Conservation (phyloP, 108 stramenopile species). For the Seminavis robusta region DNA sequence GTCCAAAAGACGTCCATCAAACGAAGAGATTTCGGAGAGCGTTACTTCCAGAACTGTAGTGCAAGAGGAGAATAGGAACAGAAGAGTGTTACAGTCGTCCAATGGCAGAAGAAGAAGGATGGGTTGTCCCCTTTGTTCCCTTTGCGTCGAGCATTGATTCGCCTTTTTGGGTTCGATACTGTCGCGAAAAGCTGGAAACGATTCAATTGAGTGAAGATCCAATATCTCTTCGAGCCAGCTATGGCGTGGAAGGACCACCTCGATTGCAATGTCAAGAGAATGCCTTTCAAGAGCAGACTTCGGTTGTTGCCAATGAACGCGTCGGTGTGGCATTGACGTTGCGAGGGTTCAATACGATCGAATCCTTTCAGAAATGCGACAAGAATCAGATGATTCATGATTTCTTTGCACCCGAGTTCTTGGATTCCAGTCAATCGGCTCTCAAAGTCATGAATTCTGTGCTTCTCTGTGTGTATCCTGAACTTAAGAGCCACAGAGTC, state of each 20-base stretch:
- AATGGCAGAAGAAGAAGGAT: too few relatives aligned
- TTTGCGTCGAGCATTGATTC: slow-evolving; percentile 75
- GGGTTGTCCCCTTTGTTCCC: slow-evolving; percentile 66
- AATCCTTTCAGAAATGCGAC: slow-evolving; percentile 63
- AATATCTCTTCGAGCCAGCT: slow-evolving; percentile 42
- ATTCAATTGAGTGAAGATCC: slow-evolving; percentile 67
- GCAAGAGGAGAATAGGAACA: too few relatives aligned
- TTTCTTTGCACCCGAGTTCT: slow-evolving; percentile 20
- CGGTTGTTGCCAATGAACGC: slow-evolving; percentile 17
- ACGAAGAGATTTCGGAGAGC: too few relatives aligned
- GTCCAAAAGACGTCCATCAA: too few relatives aligned
- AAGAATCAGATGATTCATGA: slow-evolving; percentile 69
- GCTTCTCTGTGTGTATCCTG: slow-evolving; percentile 55
- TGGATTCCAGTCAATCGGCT: slow-evolving; percentile 19
- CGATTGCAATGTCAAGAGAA: slow-evolving; percentile 50
- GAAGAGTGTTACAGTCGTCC: too few relatives aligned
- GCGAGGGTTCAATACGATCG: slow-evolving; percentile 67
- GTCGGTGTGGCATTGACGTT: slow-evolving; percentile 30
- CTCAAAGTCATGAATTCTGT: slow-evolving; percentile 30
- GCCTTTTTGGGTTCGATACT: slow-evolving; percentile 82
- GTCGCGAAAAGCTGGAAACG: slow-evolving; percentile 62
- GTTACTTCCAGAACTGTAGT: too few relatives aligned
- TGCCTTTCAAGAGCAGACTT: slow-evolving; percentile 5
- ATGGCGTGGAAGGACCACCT: slow-evolving; percentile 23
- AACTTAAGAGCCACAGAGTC: slow-evolving; percentile 76